Conservation (phyloP, 805 yeast species). For the Metschnikowia lachancei region DNA sequence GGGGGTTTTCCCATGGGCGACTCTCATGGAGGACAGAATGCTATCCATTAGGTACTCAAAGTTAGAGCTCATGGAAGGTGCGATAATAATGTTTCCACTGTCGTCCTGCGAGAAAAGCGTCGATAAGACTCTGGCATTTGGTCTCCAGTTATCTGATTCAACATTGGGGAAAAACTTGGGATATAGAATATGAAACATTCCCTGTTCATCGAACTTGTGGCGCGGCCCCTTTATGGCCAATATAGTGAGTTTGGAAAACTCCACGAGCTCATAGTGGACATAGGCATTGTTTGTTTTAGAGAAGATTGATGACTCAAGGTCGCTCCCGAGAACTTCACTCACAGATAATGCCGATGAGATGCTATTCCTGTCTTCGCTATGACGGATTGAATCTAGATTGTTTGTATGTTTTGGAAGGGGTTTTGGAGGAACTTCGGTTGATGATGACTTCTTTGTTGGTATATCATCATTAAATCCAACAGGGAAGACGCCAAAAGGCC, state of each 20-base stretch:
- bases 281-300: slow-evolving; percentile 29
- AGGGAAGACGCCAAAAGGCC: slow-evolving; percentile 14
- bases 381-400: not conserved
- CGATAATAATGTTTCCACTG: slow-evolving; percentile 14
- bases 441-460: not conserved
- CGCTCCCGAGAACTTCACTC: slow-evolving; percentile 14
- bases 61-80: slow-evolving; percentile 23
- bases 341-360: slow-evolving; percentile 1
- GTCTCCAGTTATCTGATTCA: slow-evolving; percentile 42
- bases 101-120: slow-evolving; percentile 17
- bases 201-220: slow-evolving; percentile 39
- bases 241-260: slow-evolving; percentile 39
- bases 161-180: slow-evolving; percentile 44
- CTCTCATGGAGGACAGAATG: slow-evolving; percentile 29
- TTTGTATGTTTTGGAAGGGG: not conserved
- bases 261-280: slow-evolving; percentile 36
- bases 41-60: slow-evolving; percentile 20
- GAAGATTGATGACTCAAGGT: slow-evolving; percentile 22
- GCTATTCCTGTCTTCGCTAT: not conserved
- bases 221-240: slow-evolving; percentile 41
- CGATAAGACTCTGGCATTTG: slow-evolving; percentile 21
- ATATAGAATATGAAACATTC: slow-evolving; percentile 42
- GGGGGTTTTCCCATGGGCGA: slow-evolving; percentile 22
- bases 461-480: not conserved
- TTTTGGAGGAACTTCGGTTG: not conserved